Percentiles rank a stretch among this genome's conserved stretches.
phyloP scores from a whole-genome alignment of 768 basidiomycete species.

The Boletus fagicola region DNA sequence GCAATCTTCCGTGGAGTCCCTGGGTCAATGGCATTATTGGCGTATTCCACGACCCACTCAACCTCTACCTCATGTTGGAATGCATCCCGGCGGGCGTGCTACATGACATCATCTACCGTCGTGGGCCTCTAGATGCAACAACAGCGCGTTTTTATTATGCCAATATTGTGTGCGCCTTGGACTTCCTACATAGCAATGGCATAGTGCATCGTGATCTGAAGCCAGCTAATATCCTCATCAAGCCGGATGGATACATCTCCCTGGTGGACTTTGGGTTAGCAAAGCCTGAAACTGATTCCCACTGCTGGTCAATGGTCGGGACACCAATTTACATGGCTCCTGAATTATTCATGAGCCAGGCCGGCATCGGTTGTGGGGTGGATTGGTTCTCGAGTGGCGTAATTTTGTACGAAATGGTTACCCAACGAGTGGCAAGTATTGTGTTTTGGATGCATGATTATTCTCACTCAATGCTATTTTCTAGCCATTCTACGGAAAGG shows the following conservation, averaged over 20 bases:
- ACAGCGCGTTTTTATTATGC: slow-evolving; percentile 51
- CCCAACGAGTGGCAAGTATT: slow-evolving; percentile 34
- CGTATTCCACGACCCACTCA: slow-evolving; percentile 44
- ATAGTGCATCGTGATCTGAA: slow-evolving; percentile 57
- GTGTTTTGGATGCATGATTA: not conserved
- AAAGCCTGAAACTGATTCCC: slow-evolving; percentile 14
- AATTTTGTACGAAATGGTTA: slow-evolving; percentile 53
- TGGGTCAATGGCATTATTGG: slow-evolving; percentile 49
- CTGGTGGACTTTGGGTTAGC: slow-evolving; percentile 53
- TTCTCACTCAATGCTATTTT: not conserved
- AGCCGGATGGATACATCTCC: slow-evolving; percentile 52
- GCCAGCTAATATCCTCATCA: slow-evolving; percentile 56
- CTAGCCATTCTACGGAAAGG: slow-evolving; percentile 30
- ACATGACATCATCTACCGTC: slow-evolving; percentile 34
- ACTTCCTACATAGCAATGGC: slow-evolving; percentile 44
- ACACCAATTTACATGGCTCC: slow-evolving; percentile 52
- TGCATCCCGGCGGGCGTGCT: slow-evolving; percentile 46
- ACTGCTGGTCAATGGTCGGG: slow-evolving; percentile 39
- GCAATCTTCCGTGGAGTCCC: slow-evolving; percentile 49
- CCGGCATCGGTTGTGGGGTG: slow-evolving; percentile 30
- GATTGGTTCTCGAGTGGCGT: slow-evolving; percentile 60
- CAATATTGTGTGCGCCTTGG: slow-evolving; percentile 50
- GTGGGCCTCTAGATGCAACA: slow-evolving; percentile 32
- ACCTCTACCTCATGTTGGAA: slow-evolving; percentile 53
- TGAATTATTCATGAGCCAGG: slow-evolving; percentile 36